Evolutionary conservation across 345 rosid genomes (phyloP).

Genomic region (Pugionium cornutum): DNA sequence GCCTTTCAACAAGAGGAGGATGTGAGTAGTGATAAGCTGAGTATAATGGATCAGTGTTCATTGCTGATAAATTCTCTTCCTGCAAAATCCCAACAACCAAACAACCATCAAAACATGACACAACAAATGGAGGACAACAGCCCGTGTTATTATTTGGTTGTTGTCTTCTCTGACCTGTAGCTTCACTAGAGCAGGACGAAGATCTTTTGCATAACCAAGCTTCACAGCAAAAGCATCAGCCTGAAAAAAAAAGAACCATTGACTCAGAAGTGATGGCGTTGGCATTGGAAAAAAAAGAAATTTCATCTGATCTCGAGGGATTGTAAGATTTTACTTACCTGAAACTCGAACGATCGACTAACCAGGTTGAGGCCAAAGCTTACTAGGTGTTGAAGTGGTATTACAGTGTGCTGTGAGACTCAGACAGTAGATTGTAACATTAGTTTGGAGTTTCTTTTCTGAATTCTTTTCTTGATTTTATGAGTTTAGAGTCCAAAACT

Average conservation of each 20-base stretch:
- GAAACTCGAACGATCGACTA: constrained; percentile 97
- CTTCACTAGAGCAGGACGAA: constrained; percentile 91
- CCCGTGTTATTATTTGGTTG: too few species aligned
- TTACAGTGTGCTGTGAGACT: constrained; percentile 79
- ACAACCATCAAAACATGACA: constrained; percentile 6
- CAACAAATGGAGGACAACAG: too few species aligned
- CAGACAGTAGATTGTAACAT: constrained; percentile 19
- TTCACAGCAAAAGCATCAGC: constrained; percentile 98
- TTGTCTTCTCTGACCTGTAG: constrained; percentile 66
- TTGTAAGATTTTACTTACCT: constrained; percentile 58
- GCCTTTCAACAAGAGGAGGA: constrained; percentile 92
- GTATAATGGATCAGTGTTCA: constrained; percentile 98
- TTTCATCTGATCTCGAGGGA: background rate
- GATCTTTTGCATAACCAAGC: constrained; percentile 76
- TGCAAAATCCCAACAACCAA: constrained; percentile 41
- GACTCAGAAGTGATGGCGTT: constrained; percentile 6
- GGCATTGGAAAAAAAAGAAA: constrained; percentile 10
- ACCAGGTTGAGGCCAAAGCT: constrained; percentile 89
- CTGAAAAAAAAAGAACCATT: constrained; percentile 41
- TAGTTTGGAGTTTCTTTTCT: background rate
- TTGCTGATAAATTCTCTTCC: constrained; percentile 96
- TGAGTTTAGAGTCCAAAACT: constrained; percentile 6
- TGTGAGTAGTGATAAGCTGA: constrained; percentile 98
- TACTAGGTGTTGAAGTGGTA: constrained; percentile 87
- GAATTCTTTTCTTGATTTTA: background rate